Base-by-base conservation (phyloP, 257 asterid genomes). In the Ilex asprella region DNA sequence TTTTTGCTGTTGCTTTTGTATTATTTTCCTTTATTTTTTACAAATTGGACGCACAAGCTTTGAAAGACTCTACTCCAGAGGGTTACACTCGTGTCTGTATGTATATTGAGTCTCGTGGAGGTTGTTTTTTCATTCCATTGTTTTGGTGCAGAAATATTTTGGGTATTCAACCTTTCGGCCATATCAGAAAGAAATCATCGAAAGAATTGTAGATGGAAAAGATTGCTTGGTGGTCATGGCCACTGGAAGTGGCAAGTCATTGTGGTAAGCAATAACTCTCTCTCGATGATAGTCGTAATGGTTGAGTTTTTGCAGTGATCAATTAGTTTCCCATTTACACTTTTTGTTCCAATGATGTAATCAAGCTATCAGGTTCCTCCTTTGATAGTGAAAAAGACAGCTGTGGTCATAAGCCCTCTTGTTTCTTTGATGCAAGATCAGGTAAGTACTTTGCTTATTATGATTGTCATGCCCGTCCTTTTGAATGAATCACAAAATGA, bases 361-460 rank as follows among this genome's bases (percentile, higher is more conserved):
- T 82, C 56, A 73, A 91, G 97, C 82, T 91, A 91, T 71, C 97
- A 91, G 82, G 84, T 88, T 67, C 98, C 96, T 8, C 95, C 98
- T 32, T 72, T 91, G 82, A 60, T 88, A 63, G 63, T 82, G 16
- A 71, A 79, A 58, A 86, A 91, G 84, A 83, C 92, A n/a, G 92
- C 98, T 62, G 70, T 88, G 5, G 90, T 88, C 6, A 81, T 88
- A 67, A 91, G 96, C 68, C 96, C 98, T 56, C 96, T 91, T 39
- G 79, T 91, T 70, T 91, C 98, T 71, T 66, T 91, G 73, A 91
- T 91, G 98, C 98, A 84, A 79, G 98, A 91, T 68, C 97, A 91
- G 94, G 98, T 86, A 51, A 8, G 11, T 7, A 14, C n/a, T 7
- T 14, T 49, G 16, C 54, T 49, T 12, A 49, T 15, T 12, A 4